These are phyloP conservation scores for Pythium brachiatum DNA, from an alignment of 352 stramenopile species.

Conservation along the genomic window DNA sequence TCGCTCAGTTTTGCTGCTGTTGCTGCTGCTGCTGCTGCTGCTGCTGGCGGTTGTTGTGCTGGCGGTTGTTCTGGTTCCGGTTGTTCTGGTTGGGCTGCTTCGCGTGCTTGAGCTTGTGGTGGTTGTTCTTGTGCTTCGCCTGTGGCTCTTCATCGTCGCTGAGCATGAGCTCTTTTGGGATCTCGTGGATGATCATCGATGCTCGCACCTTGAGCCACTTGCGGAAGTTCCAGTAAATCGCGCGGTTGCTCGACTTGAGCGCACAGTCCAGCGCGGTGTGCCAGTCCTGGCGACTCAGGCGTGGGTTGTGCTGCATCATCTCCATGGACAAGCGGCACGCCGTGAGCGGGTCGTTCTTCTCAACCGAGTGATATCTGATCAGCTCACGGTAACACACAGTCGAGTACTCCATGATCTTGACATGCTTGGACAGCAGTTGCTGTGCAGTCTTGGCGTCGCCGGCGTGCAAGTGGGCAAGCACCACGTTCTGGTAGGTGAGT, in stretches of 20 bases:
- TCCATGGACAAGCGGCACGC: conserved; percentile 77
- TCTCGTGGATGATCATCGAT: conserved; percentile 44
- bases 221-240: conserved; percentile 86
- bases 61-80: not conserved
- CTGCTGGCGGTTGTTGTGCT: not conserved
- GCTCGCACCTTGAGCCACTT: conserved; percentile 83
- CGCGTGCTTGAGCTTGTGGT: conserved; percentile 15
- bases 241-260: conserved; percentile 59
- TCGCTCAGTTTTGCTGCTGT: conserved; percentile 1
- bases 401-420: conserved; percentile 69
- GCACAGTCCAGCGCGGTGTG: conserved; percentile 61
- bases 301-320: conserved; percentile 84
- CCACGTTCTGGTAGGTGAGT: conserved; percentile 61
- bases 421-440: conserved; percentile 64
- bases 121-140: conserved; percentile 29
- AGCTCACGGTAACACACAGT: conserved; percentile 71
- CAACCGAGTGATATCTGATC: conserved; percentile 64
- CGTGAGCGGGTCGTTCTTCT: conserved; percentile 57
- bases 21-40: not conserved
- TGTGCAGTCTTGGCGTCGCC: conserved; percentile 58
- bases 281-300: conserved; percentile 76
- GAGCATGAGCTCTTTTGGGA: conserved; percentile 65
- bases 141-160: conserved; percentile 32
- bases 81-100: not conserved
- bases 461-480: conserved; percentile 60